Percentiles rank a stretch among this genome's conserved stretches.
phyloP scores from a whole-genome alignment of 2,329 filamentous ascomycete species.

The Colletotrichum truncatum region DNA sequence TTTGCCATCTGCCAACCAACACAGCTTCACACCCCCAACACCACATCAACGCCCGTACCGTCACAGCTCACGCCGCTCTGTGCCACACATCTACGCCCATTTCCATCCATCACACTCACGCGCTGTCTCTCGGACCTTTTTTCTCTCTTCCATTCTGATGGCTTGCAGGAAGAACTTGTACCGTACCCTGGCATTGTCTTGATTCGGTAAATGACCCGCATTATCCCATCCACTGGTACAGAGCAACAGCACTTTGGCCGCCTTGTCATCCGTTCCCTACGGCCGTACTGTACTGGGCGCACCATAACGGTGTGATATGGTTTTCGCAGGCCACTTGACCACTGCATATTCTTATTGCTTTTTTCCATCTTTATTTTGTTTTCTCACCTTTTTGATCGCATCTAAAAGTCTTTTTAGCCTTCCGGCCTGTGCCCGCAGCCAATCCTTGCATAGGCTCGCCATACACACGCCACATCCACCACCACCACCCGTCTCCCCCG shows the following conservation, averaged over 20 bases:
- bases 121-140: neutral
- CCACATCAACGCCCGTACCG: neutral
- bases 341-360: neutral
- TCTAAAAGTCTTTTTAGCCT: neutral
- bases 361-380: neutral
- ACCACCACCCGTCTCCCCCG: no score
- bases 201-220: constrained; percentile 12
- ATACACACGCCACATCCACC: no score
- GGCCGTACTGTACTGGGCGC: constrained; percentile 15
- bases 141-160: neutral
- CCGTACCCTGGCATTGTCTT: neutral
- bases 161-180: neutral
- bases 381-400: no score
- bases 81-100: neutral
- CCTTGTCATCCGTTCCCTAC: constrained; percentile 4
- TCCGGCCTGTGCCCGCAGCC: neutral
- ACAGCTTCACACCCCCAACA: neutral
- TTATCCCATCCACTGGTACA: neutral
- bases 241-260: neutral
- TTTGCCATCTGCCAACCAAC: no score
- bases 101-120: neutral
- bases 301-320: neutral
- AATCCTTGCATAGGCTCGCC: no score
- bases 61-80: neutral
- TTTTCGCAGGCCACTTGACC: neutral